Base-by-base conservation (phyloP, 129 eudicot genomes). In the Saussurea involucrata region DNA sequence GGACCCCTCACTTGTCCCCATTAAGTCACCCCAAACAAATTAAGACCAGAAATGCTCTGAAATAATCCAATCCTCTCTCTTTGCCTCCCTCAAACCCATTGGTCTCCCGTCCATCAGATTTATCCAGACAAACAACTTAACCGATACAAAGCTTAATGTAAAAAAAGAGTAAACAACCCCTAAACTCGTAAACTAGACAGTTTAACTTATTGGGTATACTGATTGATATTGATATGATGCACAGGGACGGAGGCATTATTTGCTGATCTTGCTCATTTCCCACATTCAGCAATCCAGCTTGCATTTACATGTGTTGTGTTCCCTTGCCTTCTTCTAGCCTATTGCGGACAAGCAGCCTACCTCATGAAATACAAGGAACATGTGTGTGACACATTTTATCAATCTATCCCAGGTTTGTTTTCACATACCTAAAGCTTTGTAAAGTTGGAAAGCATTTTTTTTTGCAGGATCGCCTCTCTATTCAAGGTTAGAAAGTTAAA, bases 311-410 rank as follows among this genome's bases (percentile, higher is more conserved):
- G 73, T 0, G 76, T 92, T 58, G 97, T 92, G 34, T 92, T 92
- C 72, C 97, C 97, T 57, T 92, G 94, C 79, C 97, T 92, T 84
- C 95, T 92, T 63, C 63, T 92, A 80, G 95, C 97, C 64, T 92
- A 92, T 85, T 85, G 87, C 55, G 97, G 97, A 57, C 97, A 92
- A 80, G 97, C 97, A 33, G 97, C 97, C 1, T 92, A 92, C 82
- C 92, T 92, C 40, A 80, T 83, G 84, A 74, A 92, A 73, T 83
- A 92, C 68, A 74, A 81, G 60, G 92, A 89, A 12, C 97, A 89
- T 76, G 95, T 82, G 17, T 28, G 24, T n/a, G 95, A 92, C 80
- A 92, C 97, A 69, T 92, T 92, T 75, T 92, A 92, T 77, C 95
- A 80, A 72, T 89, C 97, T 66, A 92, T 92, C 60, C 97, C 97